Percentiles rank a stretch among this genome's conserved stretches.
Evolutionary conservation across 2,329 filamentous ascomycete genomes (phyloP).

Genomic region (Fusarium papillatum): DNA sequence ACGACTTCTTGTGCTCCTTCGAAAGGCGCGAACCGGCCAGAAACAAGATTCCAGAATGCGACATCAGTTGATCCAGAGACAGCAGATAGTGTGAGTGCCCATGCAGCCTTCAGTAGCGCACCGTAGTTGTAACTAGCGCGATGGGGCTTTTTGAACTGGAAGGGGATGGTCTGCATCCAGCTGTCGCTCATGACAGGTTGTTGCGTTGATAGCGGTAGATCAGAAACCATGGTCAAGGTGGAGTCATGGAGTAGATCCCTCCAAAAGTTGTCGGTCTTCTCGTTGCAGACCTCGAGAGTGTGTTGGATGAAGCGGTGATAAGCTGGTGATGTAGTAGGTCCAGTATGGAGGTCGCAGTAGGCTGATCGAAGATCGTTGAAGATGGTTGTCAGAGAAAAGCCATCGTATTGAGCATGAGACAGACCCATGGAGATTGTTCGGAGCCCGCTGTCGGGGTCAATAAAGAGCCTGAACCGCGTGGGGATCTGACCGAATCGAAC

Average conservation of each 20-base stretch:
- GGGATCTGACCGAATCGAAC: background rate
- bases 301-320: background rate
- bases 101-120: background rate
- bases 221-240: background rate
- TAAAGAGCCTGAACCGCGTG: background rate
- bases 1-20: background rate
- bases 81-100: background rate
- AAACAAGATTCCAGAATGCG: background rate
- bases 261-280: background rate
- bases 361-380: background rate
- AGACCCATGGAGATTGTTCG: background rate
- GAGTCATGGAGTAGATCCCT: background rate
- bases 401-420: background rate
- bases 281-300: background rate
- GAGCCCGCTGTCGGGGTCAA: background rate
- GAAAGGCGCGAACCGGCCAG: background rate
- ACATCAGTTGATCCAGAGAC: background rate
- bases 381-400: background rate
- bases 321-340: background rate
- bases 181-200: background rate
- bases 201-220: background rate
- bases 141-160: background rate
- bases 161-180: background rate
- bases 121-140: background rate
- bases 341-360: background rate